Conservation (phyloP, 2,329 filamentous ascomycete species). For the Amesomyces nigricolor region DNA sequence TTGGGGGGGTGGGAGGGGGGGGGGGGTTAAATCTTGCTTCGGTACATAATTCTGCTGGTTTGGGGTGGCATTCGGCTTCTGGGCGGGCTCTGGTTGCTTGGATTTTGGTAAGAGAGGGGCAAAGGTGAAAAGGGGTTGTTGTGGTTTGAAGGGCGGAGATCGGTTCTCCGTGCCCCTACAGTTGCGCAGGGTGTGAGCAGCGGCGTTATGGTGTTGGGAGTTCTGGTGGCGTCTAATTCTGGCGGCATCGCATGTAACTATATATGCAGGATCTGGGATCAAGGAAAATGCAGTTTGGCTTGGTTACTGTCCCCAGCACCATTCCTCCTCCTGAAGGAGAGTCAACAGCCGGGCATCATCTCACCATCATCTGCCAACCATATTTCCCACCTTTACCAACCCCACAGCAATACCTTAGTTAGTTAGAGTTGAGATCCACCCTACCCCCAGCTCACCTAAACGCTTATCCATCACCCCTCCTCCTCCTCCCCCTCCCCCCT, state of each 20-base stretch:
- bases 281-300: background rate
- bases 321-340: too few relatives aligned
- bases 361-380: background rate
- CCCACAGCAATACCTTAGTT: background rate
- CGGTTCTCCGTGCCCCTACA: background rate
- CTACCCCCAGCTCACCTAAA: background rate
- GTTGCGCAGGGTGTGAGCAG: background rate
- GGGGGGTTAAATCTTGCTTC: background rate
- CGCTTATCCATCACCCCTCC: background rate
- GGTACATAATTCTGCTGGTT: background rate
- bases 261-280: conserved; percentile 2
- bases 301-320: background rate
- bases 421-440: too few relatives aligned
- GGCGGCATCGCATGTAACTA: background rate
- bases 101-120: background rate
- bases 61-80: background rate
- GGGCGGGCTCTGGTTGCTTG: background rate
- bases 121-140: background rate
- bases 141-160: background rate
- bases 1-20: background rate
- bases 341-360: background rate
- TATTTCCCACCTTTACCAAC: too few relatives aligned
- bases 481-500: conserved; percentile 9
- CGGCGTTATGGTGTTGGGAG: conserved; percentile 6
- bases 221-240: background rate